A percentile compares a stretch with the other conserved stretches of the same genome.
Evolutionary conservation across 345 rosid species (phyloP).

Genomic region (Linum lewisii): DNA sequence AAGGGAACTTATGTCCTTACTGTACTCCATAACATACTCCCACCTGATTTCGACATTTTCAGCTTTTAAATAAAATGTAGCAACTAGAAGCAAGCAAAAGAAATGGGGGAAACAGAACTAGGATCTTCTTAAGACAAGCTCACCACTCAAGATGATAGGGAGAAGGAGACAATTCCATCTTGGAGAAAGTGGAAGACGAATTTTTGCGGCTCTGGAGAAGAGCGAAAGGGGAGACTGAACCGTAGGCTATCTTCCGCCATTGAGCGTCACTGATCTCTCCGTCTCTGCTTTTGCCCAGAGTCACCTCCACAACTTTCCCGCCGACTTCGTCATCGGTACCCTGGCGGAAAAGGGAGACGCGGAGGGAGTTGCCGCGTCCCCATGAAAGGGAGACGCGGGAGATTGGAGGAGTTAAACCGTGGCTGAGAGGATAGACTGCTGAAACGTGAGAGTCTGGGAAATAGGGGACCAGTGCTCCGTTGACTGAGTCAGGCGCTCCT

Average conservation of each 20-base stretch:
- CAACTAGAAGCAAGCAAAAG: neutral
- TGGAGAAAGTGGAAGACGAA: constrained; percentile 43
- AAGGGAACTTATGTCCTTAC: constrained; percentile 62
- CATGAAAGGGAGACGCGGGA: constrained; percentile 74
- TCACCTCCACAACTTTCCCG: constrained; percentile 63
- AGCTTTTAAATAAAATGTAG: neutral
- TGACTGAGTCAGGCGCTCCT: constrained; percentile 22
- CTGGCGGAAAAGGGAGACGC: constrained; percentile 50
- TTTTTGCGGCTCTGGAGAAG: constrained; percentile 76
- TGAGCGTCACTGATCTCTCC: constrained; percentile 53
- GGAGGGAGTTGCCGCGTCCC: constrained; percentile 77
- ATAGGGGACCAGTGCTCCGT: constrained; percentile 35
- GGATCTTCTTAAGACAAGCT: neutral
- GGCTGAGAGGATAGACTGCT: constrained; percentile 45
- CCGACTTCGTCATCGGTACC: constrained; percentile 29
- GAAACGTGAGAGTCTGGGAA: constrained; percentile 23
- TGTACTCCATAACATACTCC: constrained; percentile 85
- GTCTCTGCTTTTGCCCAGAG: constrained; percentile 43
- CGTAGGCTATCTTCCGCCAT: constrained; percentile 76
- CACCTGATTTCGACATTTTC: constrained; percentile 37
- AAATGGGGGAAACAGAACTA: neutral
- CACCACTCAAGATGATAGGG: constrained; percentile 67
- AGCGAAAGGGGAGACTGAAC: constrained; percentile 83
- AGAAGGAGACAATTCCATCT: constrained; percentile 40
- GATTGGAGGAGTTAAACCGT: constrained; percentile 55